Evolutionary conservation across 352 stramenopile species (phyloP), one percentile per base, ranked within the genome.

Genomic region (Phytopythium oedochilum): DNA sequence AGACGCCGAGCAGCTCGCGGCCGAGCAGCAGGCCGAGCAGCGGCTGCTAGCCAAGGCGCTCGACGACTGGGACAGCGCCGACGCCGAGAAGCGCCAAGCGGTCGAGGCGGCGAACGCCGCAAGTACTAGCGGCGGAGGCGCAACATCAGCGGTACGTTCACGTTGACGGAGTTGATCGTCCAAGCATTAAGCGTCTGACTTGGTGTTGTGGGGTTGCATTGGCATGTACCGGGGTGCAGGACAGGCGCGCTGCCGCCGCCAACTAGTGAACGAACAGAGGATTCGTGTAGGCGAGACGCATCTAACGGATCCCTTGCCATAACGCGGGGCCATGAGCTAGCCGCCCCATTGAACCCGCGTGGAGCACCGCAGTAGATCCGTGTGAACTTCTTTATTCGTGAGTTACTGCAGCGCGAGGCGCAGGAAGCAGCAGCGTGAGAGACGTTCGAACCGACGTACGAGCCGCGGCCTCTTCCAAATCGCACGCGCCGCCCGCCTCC

Each of bases 11-110:
- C 59, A 78, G 48, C 68, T 86, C 11, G 55, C 57, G 17, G 75
- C 78, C 20, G 82, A 92, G 64, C 56, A 64, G 12, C 55, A 51
- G 5, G 67, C 72, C 1, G 75, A 92, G 48, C 65, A 68, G 12
- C 67, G 54, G 26, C 68, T 85, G 45, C 75, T 65, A 15, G 54
- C 83, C 28, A 61, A 66, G n/a, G 75, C 73, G 2, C 77, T 87
- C 34, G 64, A 76, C 14, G 69, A 66, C 40, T 92, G 79, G 79
- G 63, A 92, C 51, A 53, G 59, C 29, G 65, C 71, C 7, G 70
- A 86, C 31, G 53, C 55, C 17, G 71, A 77, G 55, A 28, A 36
- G 31, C 14, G 10, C 23, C 40, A 22, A 31, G 40, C 40, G 7
- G 40, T 15, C 11, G 40, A 46, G n/a, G 46, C 29, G 2, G 46